Evolutionary conservation across 2,329 filamentous ascomycete genomes (phyloP).

Genomic region (Fusarium xyrophilum): DNA sequence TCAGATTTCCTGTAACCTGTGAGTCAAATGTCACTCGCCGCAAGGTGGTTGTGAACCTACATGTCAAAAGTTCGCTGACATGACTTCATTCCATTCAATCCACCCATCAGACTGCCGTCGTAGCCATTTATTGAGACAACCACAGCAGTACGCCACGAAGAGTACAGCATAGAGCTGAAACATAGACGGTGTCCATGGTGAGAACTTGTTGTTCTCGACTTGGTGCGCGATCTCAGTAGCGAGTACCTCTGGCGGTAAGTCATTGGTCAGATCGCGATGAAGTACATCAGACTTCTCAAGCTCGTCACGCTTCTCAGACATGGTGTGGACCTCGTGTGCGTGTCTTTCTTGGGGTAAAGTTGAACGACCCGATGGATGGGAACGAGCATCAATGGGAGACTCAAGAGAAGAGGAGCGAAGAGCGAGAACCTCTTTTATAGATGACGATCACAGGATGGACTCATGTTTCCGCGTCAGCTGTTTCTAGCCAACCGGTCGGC

Average conservation of each 20-base stretch:
- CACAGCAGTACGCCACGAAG: conserved; percentile 58
- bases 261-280: background rate
- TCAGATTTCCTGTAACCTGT: conserved; percentile 12
- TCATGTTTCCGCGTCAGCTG: background rate
- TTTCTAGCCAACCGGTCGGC: background rate
- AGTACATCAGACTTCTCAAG: conserved; percentile 10
- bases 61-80: conserved; percentile 35
- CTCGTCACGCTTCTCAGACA: conserved; percentile 6
- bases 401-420: no score
- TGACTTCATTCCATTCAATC: conserved; percentile 39
- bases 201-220: conserved; percentile 48
- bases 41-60: background rate
- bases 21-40: no score
- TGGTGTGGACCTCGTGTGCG: background rate
- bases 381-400: background rate
- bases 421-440: background rate
- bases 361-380: background rate
- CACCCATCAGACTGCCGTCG: conserved; percentile 37
- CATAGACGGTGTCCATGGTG: conserved; percentile 59
- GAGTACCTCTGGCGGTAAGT: conserved; percentile 19
- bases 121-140: conserved; percentile 50
- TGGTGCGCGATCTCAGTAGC: conserved; percentile 52
- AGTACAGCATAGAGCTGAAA: conserved; percentile 59
- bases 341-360: background rate
- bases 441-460: background rate